A percentile compares a stretch with the other conserved stretches of the same genome.
Evolutionary conservation across 345 rosid species (phyloP).

Genomic region (Heritiera fomes): DNA sequence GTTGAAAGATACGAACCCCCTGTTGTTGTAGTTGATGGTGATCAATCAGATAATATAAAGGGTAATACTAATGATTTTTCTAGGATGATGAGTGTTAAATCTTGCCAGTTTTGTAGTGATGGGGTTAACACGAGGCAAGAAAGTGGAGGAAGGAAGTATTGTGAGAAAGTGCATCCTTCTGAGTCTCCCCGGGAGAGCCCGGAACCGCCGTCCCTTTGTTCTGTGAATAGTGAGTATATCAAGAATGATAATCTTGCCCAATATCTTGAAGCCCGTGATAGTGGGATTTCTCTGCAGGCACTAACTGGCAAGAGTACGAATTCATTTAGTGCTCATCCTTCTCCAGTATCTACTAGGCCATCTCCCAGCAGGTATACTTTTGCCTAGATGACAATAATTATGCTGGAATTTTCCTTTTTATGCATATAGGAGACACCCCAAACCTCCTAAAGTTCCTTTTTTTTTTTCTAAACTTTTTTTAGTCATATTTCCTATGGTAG

Average conservation of each 20-base stretch:
- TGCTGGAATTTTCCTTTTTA: background rate
- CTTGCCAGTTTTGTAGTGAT: constrained; percentile 72
- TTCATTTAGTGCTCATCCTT: constrained; percentile 43
- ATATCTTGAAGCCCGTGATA: constrained; percentile 57
- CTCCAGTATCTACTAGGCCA: constrained; percentile 45
- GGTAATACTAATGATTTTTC: constrained; percentile 11
- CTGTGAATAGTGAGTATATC: constrained; percentile 28
- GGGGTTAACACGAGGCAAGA: constrained; percentile 40
- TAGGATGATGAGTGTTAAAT: constrained; percentile 32
- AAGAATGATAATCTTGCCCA: constrained; percentile 43
- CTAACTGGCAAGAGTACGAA: constrained; percentile 41
- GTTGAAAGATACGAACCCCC: constrained; percentile 27
- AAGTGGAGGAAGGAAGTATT: constrained; percentile 45
- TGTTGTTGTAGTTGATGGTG: constrained; percentile 18
- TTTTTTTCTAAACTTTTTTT: background rate
- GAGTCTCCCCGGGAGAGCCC: constrained; percentile 60
- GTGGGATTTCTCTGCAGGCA: constrained; percentile 40
- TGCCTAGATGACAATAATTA: background rate
- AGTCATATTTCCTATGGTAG: background rate
- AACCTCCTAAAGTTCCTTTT: background rate
- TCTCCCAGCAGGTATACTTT: constrained; percentile 64
- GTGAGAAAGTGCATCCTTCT: constrained; percentile 81
- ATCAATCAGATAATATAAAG: constrained; percentile 25
- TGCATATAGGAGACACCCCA: background rate
- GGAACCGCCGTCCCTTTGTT: constrained; percentile 59